Conservation (phyloP, 1,284 basidiomycete species). For the Ustilago sp. region DNA sequence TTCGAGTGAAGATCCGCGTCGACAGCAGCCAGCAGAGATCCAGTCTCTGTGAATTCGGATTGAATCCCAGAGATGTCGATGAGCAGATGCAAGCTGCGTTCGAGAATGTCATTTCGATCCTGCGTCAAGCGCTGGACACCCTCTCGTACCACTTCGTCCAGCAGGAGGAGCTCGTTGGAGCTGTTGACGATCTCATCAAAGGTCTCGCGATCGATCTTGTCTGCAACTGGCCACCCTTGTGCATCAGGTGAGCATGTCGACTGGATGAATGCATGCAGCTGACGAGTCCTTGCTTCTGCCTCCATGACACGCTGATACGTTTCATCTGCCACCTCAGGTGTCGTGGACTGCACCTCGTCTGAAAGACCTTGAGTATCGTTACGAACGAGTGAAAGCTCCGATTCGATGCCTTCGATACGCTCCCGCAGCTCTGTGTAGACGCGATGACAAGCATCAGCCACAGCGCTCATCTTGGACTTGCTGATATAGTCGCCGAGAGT, state of each 20-base stretch:
- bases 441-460: conserved; percentile 55
- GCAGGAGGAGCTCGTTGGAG: conserved; percentile 52
- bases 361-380: conserved; percentile 52
- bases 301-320: conserved; percentile 54
- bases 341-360: conserved; percentile 56
- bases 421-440: conserved; percentile 52
- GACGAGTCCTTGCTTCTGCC: conserved; percentile 36
- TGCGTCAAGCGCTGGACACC: conserved; percentile 53
- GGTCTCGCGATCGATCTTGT: conserved; percentile 41
- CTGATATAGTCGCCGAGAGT: conserved; percentile 64
- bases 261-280: conserved; percentile 45
- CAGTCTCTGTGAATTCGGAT: conserved; percentile 64
- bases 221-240: conserved; percentile 63
- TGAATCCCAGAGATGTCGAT: conserved; percentile 68
- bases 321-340: conserved; percentile 51
- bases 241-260: conserved; percentile 54
- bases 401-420: conserved; percentile 39
- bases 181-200: conserved; percentile 49
- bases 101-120: conserved; percentile 66
- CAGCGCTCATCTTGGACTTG: conserved; percentile 54
- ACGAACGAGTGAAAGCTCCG: conserved; percentile 44
- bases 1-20: conserved; percentile 58
- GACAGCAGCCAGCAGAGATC: conserved; percentile 51
- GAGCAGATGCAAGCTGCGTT: conserved; percentile 59
- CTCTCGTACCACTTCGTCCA: conserved; percentile 60